Evolutionary conservation across 306 rosid genomes (phyloP), one percentile per base, ranked within the genome.

Genomic region (Macrotyloma uniflorum): DNA sequence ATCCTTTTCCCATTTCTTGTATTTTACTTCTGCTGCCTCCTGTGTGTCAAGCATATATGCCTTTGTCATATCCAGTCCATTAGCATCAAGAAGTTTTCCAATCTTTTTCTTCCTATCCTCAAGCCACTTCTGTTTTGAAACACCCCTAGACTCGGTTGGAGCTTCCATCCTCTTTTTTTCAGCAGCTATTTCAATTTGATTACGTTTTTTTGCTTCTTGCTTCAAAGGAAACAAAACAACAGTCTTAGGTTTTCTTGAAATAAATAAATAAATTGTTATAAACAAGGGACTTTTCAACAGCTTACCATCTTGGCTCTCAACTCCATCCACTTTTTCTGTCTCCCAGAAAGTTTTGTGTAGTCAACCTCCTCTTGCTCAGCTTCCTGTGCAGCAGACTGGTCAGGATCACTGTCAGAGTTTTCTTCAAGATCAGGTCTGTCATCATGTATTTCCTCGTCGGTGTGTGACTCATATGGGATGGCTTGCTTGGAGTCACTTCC

Each of bases 1-100:
- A 84, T 91, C 97, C 85, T 93, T 95, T 73, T 93, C 98, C 99
- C 99, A 95, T 85, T 93, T 95, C 90, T 95, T 93, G 87, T 95
- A 95, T 75, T 95, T 95, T 59, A 19, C 46, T 79, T 91, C 90
- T 65, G 98, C 99, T 70, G 87, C 84, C 82, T 93, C 98, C 85
- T 95, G 91, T 28, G 99, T 93, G 78, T 95, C 99, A 63, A 95
- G 92, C 99, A 95, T 95, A 84, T 82, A 91, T 6, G 99, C 89
- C 9, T 79, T 91, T 76, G 86, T 75, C 99, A 95, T 79, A 67
- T 93, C 99, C 91, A 95, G 81, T 24, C 96, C 96, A 85, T 95
- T 95, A 51, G 98, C 98, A 89, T 95, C 98, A 6, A 93, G 76
- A 84, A 95, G 98, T 75, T 93, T 95, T 8, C 98, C 99, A 74